phyloP scores from a whole-genome alignment of 257 asterid species.

The Oldenlandia corymbosa region DNA sequence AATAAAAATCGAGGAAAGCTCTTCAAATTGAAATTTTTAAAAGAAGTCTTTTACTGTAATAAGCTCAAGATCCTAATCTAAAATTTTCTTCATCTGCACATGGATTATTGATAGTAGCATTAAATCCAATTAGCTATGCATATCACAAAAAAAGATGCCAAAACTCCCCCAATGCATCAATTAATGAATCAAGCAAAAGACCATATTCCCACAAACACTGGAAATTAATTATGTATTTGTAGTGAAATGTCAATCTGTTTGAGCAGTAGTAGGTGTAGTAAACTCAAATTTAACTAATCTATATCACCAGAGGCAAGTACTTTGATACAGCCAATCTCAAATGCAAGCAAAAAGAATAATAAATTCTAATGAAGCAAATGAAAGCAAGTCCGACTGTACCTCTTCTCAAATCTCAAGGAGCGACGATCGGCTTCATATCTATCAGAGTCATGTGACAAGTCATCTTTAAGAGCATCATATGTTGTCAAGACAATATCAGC shows the following conservation, averaged over 20 bases:
- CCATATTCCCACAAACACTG: not conserved
- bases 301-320: not conserved
- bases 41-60: too few species aligned
- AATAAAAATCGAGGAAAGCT: too few species aligned
- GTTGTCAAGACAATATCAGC: conserved; percentile 90
- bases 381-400: conserved; percentile 36
- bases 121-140: not conserved
- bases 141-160: not conserved
- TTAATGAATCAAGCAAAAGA: not conserved
- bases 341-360: not conserved
- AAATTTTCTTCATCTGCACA: not conserved
- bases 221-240: not conserved
- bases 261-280: too few species aligned
- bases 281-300: not conserved
- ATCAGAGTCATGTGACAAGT: conserved; percentile 91
- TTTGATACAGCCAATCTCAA: not conserved
- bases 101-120: not conserved
- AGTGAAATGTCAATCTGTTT: not conserved
- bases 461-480: conserved; percentile 88
- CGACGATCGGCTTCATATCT: conserved; percentile 96
- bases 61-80: too few species aligned
- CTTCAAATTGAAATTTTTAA: too few species aligned
- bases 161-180: conserved; percentile 2
- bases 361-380: conserved; percentile 11
- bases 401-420: conserved; percentile 69